These are phyloP conservation scores for Tieghemostelium lacteum DNA, from an alignment of 78 protist genomes.

Conservation along the genomic window DNA sequence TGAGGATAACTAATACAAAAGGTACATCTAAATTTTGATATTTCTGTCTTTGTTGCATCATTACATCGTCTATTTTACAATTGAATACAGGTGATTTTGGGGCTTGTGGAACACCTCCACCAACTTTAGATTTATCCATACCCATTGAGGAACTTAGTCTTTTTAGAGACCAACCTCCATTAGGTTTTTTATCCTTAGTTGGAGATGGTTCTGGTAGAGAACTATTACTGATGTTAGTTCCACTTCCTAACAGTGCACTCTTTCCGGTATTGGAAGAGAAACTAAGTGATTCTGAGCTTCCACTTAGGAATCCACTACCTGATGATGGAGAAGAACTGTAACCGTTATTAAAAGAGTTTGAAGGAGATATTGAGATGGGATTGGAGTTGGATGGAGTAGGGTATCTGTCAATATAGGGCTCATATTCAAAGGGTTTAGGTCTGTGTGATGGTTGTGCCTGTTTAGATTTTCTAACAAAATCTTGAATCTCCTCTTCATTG, in stretches of 20 bases:
- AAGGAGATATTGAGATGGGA: not conserved
- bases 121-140: not conserved
- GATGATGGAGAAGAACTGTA: not conserved
- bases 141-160: not conserved
- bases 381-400: not conserved
- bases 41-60: conserved; percentile 12
- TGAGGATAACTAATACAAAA: conserved; percentile 15
- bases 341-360: not conserved
- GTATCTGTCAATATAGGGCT: conserved; percentile 17
- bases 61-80: conserved; percentile 11
- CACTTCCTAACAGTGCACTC: not conserved
- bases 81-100: not conserved
- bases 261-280: too few species aligned
- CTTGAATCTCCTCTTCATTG: conserved; percentile 45
- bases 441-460: not conserved
- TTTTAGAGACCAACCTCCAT: conserved; percentile 24
- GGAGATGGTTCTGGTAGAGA: not conserved
- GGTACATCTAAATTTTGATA: conserved; percentile 54
- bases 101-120: not conserved
- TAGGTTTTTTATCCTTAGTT: conserved; percentile 31
- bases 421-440: conserved; percentile 51
- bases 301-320: not conserved
- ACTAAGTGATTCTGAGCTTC: not conserved
- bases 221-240: too few species aligned
- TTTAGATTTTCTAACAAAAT: conserved; percentile 30